Conservation (phyloP, 352 stramenopile species). For the Phytophthora colocasiae region DNA sequence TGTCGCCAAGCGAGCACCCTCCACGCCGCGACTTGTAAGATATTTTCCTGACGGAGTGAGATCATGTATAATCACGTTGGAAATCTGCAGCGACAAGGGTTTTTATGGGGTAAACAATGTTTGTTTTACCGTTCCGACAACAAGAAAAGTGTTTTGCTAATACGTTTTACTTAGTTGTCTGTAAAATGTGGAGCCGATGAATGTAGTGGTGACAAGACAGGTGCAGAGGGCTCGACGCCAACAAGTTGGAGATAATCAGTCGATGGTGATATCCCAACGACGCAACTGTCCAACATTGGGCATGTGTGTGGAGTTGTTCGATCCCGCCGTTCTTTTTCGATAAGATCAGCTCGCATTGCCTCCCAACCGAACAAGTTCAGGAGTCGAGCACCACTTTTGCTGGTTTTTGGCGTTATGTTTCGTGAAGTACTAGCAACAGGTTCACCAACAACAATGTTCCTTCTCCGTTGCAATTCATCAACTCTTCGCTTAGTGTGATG, state of each 20-base stretch:
- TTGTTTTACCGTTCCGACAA: not conserved
- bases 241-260: conserved; percentile 32
- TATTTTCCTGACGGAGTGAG: conserved; percentile 14
- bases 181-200: conserved; percentile 27
- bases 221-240: conserved; percentile 21
- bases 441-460: conserved; percentile 22
- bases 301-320: not conserved
- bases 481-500: conserved; percentile 21
- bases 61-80: conserved; percentile 20
- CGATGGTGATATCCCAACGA: conserved; percentile 19
- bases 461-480: conserved; percentile 16
- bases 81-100: conserved; percentile 2
- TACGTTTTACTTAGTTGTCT: conserved; percentile 21
- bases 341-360: conserved; percentile 47
- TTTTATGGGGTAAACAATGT: conserved; percentile 9
- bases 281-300: conserved; percentile 7
- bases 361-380: conserved; percentile 59
- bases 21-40: conserved; percentile 27
- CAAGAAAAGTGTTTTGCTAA: conserved; percentile 4
- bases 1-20: conserved; percentile 38
- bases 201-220: conserved; percentile 23
- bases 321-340: conserved; percentile 47
- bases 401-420: conserved; percentile 11
- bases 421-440: conserved; percentile 14
- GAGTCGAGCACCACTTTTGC: conserved; percentile 26